These are phyloP conservation scores for Pterocarpus santalinus DNA, from an alignment of 306 rosid species.

Conservation along the genomic window DNA sequence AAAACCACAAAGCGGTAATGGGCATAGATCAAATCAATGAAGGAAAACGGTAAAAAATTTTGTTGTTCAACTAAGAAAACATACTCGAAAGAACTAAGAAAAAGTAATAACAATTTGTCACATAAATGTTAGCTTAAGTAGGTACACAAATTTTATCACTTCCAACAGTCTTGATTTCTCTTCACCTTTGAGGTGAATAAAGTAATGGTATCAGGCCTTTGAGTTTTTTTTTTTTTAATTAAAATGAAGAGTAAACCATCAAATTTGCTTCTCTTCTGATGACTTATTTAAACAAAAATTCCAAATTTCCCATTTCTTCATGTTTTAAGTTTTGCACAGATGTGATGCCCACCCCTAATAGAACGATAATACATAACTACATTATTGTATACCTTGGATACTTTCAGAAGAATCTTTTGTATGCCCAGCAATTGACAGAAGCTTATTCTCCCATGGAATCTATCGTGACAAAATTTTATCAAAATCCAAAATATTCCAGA, in stretches of 20 bases:
- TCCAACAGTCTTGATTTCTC: slow-evolving; percentile 12
- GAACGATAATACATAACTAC: slow-evolving; percentile 20
- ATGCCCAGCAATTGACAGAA: slow-evolving; percentile 87
- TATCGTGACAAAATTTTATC: slow-evolving; percentile 39
- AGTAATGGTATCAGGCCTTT: background rate
- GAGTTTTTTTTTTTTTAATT: background rate
- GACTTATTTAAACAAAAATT: slow-evolving; percentile 21
- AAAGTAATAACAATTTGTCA: background rate
- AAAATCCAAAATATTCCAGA: slow-evolving; percentile 38
- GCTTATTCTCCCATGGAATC: slow-evolving; percentile 88
- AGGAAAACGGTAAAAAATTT: slow-evolving; percentile 29
- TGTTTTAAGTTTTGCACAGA: slow-evolving; percentile 26
- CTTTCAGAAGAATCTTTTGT: slow-evolving; percentile 83
- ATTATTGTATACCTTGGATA: slow-evolving; percentile 69
- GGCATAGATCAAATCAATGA: slow-evolving; percentile 22
- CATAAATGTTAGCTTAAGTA: slow-evolving; percentile 16
- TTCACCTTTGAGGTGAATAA: slow-evolving; percentile 31
- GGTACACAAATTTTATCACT: slow-evolving; percentile 22
- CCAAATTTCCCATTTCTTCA: slow-evolving; percentile 28
- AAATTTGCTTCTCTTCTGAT: slow-evolving; percentile 10
- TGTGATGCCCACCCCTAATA: slow-evolving; percentile 32
- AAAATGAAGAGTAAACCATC: slow-evolving; percentile 5
- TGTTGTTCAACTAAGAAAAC: slow-evolving; percentile 5
- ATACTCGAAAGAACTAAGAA: background rate
- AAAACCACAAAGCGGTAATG: slow-evolving; percentile 1